These are phyloP conservation scores for Chaetoceros muelleri DNA, from an alignment of 108 stramenopile species.

Conservation along the genomic window DNA sequence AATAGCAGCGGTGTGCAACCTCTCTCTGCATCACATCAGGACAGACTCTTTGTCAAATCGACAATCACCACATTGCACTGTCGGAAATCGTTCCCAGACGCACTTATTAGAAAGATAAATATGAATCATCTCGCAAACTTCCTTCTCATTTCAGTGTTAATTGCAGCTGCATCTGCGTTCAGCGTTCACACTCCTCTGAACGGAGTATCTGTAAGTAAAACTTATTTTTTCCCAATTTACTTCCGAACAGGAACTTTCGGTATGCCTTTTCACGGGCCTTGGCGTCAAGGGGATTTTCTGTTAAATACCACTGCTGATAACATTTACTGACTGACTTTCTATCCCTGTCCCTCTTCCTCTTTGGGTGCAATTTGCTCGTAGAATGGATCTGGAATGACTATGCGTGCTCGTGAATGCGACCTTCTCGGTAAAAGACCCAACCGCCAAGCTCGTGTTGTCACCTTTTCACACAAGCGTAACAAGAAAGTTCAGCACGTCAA, in stretches of 20 bases:
- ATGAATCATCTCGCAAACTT: no score
- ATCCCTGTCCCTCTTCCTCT: slow-evolving; percentile 6
- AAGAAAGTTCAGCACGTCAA: slow-evolving; percentile 91
- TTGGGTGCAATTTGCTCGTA: background rate
- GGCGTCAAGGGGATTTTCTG: slow-evolving; percentile 2
- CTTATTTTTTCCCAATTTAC: slow-evolving; percentile 7
- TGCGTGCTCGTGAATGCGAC: slow-evolving; percentile 81
- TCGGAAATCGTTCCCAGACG: no score
- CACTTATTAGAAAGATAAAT: no score
- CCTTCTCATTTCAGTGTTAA: slow-evolving; percentile 3
- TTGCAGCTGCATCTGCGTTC: slow-evolving; percentile 11
- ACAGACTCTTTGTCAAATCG: no score
- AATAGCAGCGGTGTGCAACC: no score
- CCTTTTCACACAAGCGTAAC: slow-evolving; percentile 88
- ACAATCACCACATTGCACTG: no score
- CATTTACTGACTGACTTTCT: background rate
- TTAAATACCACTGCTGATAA: background rate
- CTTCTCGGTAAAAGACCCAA: slow-evolving; percentile 88
- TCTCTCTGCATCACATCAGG: no score
- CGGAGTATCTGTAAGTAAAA: background rate
- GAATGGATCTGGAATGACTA: slow-evolving; percentile 29
- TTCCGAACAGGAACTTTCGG: slow-evolving; percentile 6
- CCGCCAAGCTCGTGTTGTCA: slow-evolving; percentile 88
- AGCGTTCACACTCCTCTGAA: slow-evolving; percentile 10
- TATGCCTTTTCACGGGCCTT: no score